Evolutionary conservation across 805 yeast species (phyloP).

Genomic region (Candida argentea): DNA sequence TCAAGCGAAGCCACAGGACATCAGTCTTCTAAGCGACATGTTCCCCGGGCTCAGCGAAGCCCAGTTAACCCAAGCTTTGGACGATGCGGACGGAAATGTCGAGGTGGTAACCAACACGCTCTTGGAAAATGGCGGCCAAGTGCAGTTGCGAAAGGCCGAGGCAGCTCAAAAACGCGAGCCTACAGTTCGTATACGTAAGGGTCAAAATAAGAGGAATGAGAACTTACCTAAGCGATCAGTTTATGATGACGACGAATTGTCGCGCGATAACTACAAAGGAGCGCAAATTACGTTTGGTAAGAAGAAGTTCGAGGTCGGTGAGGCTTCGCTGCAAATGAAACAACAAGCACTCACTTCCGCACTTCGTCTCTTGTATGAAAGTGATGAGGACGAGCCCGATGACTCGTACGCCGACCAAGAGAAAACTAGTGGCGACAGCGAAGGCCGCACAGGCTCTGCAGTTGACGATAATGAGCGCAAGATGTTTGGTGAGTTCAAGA

Average conservation of each 20-base stretch:
- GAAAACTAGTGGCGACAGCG: constrained; percentile 18
- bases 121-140: constrained; percentile 49
- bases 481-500: constrained; percentile 47
- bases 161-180: constrained; percentile 1
- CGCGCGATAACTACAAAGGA: constrained; percentile 16
- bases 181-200: constrained; percentile 2
- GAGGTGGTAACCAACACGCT: constrained; percentile 49
- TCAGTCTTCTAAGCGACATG: constrained; percentile 39
- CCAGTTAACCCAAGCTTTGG: constrained; percentile 40
- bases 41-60: constrained; percentile 52
- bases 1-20: constrained; percentile 22
- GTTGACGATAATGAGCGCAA: constrained; percentile 40
- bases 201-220: no score
- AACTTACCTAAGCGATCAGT: constrained; percentile 9
- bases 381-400: constrained; percentile 81
- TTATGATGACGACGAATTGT: constrained; percentile 20
- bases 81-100: constrained; percentile 38
- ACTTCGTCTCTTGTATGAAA: constrained; percentile 51
- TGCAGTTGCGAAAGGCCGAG: constrained; percentile 18
- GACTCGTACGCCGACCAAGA: constrained; percentile 60
- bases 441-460: background rate
- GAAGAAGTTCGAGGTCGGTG: constrained; percentile 12
- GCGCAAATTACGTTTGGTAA: constrained; percentile 24
- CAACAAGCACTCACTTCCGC: constrained; percentile 53
- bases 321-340: constrained; percentile 18